A percentile compares a stretch with the other conserved stretches of the same genome.
phyloP scores from a whole-genome alignment of 1,284 basidiomycete genomes.

The Moesziomyces sp. region DNA sequence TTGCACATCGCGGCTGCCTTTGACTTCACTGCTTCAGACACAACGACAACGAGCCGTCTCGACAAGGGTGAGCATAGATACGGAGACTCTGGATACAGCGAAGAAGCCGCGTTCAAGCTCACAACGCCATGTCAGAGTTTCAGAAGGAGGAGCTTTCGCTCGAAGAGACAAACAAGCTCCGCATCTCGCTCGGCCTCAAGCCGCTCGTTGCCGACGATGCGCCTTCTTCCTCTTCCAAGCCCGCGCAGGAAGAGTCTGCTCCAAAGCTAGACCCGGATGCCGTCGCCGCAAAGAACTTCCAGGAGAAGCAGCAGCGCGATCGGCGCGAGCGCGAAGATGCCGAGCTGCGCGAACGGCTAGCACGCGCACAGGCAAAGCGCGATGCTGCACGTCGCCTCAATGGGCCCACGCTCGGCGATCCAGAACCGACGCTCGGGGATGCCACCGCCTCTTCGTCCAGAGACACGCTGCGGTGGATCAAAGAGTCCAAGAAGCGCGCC shows the following conservation, averaged over 20 bases:
- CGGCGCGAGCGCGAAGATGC: constrained; percentile 79
- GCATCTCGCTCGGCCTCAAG: constrained; percentile 91
- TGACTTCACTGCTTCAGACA: too few species aligned
- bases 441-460: constrained; percentile 43
- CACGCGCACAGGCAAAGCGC: constrained; percentile 78
- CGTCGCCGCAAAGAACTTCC: constrained; percentile 48
- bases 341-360: constrained; percentile 67
- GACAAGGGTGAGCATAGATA: constrained; percentile 35
- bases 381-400: constrained; percentile 89
- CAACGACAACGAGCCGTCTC: not conserved
- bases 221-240: constrained; percentile 43
- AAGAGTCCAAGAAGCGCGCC: constrained; percentile 84
- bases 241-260: constrained; percentile 36
- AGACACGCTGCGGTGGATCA: constrained; percentile 86
- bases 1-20: not conserved
- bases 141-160: constrained; percentile 82
- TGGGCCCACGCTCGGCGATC: constrained; percentile 86
- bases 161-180: constrained; percentile 98
- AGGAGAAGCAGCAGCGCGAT: constrained; percentile 75
- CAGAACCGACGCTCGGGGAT: constrained; percentile 50
- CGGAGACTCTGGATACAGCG: constrained; percentile 1
- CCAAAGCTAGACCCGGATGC: constrained; percentile 68
- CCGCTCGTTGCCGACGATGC: constrained; percentile 77
- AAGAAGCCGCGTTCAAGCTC: constrained; percentile 25
- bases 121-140: constrained; percentile 63